These are phyloP conservation scores for Xylariaceae sp. DNA, from an alignment of 2,329 filamentous ascomycete genomes.

Conservation along the genomic window DNA sequence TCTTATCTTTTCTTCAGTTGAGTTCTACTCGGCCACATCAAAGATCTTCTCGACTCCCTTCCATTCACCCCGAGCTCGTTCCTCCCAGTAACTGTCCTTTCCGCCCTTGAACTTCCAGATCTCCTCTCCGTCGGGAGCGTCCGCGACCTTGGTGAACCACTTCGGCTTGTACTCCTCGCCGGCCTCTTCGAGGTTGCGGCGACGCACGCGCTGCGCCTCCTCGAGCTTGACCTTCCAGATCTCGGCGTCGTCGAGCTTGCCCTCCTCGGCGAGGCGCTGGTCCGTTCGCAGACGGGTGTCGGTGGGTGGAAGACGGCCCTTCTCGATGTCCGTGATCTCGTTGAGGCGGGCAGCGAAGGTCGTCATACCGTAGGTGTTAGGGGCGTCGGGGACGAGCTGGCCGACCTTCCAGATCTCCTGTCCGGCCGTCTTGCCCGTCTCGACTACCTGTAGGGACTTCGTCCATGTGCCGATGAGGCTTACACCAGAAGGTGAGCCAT, in stretches of 20 bases:
- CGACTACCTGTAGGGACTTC: conserved; percentile 59
- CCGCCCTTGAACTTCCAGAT: conserved; percentile 72
- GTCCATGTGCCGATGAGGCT: conserved; percentile 85
- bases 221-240: conserved; percentile 76
- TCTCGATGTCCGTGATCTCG: conserved; percentile 77
- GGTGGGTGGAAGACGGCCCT: conserved; percentile 68
- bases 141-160: conserved; percentile 77
- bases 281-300: conserved; percentile 83
- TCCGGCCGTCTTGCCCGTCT: conserved; percentile 51
- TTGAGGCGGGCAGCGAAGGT: conserved; percentile 82
- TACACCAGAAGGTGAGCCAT: conserved; percentile 60
- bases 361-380: conserved; percentile 82
- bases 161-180: conserved; percentile 68
- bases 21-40: conserved; percentile 18
- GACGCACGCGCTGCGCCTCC: conserved; percentile 72
- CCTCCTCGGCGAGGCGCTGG: conserved; percentile 77
- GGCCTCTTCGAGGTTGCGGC: conserved; percentile 68
- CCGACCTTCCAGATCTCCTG: conserved; percentile 77
- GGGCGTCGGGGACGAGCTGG: conserved; percentile 69
- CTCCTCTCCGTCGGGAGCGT: conserved; percentile 55
- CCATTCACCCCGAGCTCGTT: conserved; percentile 46
- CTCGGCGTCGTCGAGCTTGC: conserved; percentile 79
- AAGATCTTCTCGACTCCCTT: conserved; percentile 31
- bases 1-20: not conserved
- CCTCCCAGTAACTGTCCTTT: conserved; percentile 92